A percentile compares a stretch with the other conserved stretches of the same genome.
Conservation (phyloP, 2,329 filamentous ascomycete genomes). For the Apiospora rasikravindrae region DNA sequence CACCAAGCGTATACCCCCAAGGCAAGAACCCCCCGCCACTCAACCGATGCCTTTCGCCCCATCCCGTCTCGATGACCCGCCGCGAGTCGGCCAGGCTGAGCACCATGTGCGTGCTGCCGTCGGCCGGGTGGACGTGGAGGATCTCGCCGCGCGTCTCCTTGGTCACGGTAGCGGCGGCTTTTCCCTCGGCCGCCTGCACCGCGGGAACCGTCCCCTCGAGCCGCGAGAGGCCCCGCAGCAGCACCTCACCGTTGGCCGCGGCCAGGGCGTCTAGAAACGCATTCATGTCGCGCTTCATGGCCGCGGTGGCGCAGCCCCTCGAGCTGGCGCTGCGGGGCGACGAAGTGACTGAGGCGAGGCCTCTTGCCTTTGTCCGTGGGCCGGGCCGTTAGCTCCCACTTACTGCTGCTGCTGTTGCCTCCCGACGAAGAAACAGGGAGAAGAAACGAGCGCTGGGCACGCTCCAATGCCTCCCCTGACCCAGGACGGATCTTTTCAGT, state of each 20-base stretch:
- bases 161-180: slow-evolving; percentile 18
- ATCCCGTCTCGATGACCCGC: slow-evolving; percentile 21
- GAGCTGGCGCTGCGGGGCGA: slow-evolving; percentile 29
- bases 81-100: slow-evolving; percentile 23
- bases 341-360: slow-evolving; percentile 25
- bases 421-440: not conserved
- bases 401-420: not conserved
- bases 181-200: slow-evolving; percentile 22
- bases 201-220: slow-evolving; percentile 29
- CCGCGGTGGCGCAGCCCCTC: slow-evolving; percentile 22
- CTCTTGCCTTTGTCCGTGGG: slow-evolving; percentile 19
- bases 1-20: slow-evolving; percentile 29
- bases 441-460: not conserved
- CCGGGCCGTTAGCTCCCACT: not conserved
- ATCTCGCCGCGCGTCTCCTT: slow-evolving; percentile 23
- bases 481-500: not conserved
- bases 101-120: slow-evolving; percentile 24
- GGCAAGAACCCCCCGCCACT: slow-evolving; percentile 22
- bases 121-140: slow-evolving; percentile 22
- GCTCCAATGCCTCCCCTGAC: not conserved
- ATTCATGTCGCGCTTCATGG: slow-evolving; percentile 27
- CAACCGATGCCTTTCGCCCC: slow-evolving; percentile 23
- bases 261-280: slow-evolving; percentile 23
- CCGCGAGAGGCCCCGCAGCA: slow-evolving; percentile 25
- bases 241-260: slow-evolving; percentile 19